Conservation (phyloP, 2,329 filamentous ascomycete genomes). For the Cryoendolithus antarcticus region DNA sequence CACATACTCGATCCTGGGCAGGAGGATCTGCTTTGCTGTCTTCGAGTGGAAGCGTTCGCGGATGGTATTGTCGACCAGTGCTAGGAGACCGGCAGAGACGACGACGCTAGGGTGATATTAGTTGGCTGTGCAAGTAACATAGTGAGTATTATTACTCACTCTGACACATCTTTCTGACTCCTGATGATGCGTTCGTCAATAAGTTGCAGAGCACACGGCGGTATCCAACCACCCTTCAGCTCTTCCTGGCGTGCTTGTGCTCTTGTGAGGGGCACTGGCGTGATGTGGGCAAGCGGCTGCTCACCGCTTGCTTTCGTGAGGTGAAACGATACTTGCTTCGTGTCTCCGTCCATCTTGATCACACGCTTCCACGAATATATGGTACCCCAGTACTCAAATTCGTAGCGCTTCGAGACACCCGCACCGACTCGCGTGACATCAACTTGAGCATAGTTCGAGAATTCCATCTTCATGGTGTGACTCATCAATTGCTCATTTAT, state of each 20-base stretch:
- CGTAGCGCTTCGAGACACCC: conserved; percentile 62
- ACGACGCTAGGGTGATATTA: conserved; percentile 51
- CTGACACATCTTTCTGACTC: conserved; percentile 66
- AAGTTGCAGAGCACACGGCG: conserved; percentile 84
- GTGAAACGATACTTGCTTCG: conserved; percentile 46
- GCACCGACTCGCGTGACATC: conserved; percentile 61
- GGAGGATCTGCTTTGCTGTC: conserved; percentile 37
- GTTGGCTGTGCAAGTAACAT: background rate
- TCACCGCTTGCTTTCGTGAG: conserved; percentile 19
- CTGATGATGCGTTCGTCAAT: conserved; percentile 59
- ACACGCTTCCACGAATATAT: conserved; percentile 74
- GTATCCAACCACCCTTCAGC: conserved; percentile 74
- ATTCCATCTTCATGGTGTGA: conserved; percentile 77
- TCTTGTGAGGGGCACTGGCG: conserved; percentile 63
- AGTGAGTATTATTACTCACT: conserved; percentile 47
- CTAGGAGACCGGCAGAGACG: conserved; percentile 76
- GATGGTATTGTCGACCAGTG: conserved; percentile 85
- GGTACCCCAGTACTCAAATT: conserved; percentile 88
- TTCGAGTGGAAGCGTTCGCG: conserved; percentile 59
- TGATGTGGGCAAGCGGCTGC: conserved; percentile 66
- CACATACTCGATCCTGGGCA: conserved; percentile 49
- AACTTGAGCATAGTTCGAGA: conserved; percentile 92
- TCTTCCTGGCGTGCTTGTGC: conserved; percentile 60
- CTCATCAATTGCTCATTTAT: conserved; percentile 26
- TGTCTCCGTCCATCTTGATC: conserved; percentile 51